A percentile compares a stretch with the other conserved stretches of the same genome.
Evolutionary conservation across 164 flowering plant species (phyloP).

Genomic region (Platanus orientalis): DNA sequence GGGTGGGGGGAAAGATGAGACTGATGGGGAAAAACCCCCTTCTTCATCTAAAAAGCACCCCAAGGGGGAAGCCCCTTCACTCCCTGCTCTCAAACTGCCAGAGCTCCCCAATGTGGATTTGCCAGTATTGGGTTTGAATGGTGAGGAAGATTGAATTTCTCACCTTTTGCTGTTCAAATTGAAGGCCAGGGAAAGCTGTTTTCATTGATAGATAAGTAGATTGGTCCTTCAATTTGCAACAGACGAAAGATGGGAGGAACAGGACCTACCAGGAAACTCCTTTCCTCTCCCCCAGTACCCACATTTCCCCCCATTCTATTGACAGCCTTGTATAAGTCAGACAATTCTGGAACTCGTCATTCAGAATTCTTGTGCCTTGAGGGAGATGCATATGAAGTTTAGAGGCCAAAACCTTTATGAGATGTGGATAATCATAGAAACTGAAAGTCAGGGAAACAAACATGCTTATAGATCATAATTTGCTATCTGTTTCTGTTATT

Average conservation of each 20-base stretch:
- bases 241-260: background rate
- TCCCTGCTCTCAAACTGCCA: slow-evolving; percentile 35
- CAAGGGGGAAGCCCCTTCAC: slow-evolving; percentile 9
- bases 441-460: no score
- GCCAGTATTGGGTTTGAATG: slow-evolving; percentile 22
- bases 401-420: no score
- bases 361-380: no score
- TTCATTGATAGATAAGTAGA: background rate
- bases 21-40: no score
- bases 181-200: background rate
- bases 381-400: no score
- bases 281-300: no score
- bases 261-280: background rate
- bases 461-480: no score
- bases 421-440: no score
- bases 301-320: no score
- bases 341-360: no score
- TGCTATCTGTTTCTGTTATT: no score
- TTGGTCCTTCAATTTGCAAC: background rate
- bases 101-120: slow-evolving; percentile 39
- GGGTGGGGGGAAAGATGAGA: slow-evolving; percentile 12
- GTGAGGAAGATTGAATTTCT: slow-evolving; percentile 1
- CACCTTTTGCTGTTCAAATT: background rate
- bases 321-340: background rate
- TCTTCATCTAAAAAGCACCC: slow-evolving; percentile 5